Evolutionary conservation across 345 rosid species (phyloP), one percentile per base, ranked within the genome.

Genomic region (Bruguiera sexangula): DNA sequence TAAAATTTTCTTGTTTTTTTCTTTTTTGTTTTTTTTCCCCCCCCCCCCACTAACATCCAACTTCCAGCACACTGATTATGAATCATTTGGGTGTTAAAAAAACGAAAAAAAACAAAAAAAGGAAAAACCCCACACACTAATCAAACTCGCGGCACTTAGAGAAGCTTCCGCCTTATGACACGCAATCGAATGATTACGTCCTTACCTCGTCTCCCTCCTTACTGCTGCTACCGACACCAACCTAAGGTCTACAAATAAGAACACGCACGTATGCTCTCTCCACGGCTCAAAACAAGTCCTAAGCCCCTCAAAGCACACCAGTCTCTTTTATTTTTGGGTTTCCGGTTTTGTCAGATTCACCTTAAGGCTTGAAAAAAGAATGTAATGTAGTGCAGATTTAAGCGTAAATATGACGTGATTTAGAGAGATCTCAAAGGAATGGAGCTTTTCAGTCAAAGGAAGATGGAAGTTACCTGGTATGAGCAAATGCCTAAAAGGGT

Each of bases 321-420:
- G 60, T 22, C 30, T 22, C 60, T 20, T 13, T 13, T 43, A 2
- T 43, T 43, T 43, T 43, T 3, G 5, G 15, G 50, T 43, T 43
- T 43, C 50, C 50, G 5, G 16, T 43, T 13, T 43, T 43, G 15
- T 11, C 10, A 13, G 72, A 69, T 6, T 21, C 9, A 85, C 69
- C 72, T 72, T 78, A 87, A 86, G 16, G 97, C 46, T 11, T 3
- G 50, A 11, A 43, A 22, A 22, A 22, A 22, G 60, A 27, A 55
- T 22, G 60, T 55, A 55, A 55, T 55, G 60, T 55, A 55, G 60
- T 22, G 24, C 5, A 18, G 30, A 27, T 24, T 55, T 11, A 8
- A 55, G 29, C 8, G 59, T 55, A 55, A 55, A 55, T 55, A 22
- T 26, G 29, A 55, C 27, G 59, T 55, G 59, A 55, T 55, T 29